Percentiles rank a stretch among this genome's conserved stretches.
These are phyloP conservation scores for Xylaria venustula DNA, from an alignment of 495 filamentous ascomycete genomes.

Conservation along the genomic window DNA sequence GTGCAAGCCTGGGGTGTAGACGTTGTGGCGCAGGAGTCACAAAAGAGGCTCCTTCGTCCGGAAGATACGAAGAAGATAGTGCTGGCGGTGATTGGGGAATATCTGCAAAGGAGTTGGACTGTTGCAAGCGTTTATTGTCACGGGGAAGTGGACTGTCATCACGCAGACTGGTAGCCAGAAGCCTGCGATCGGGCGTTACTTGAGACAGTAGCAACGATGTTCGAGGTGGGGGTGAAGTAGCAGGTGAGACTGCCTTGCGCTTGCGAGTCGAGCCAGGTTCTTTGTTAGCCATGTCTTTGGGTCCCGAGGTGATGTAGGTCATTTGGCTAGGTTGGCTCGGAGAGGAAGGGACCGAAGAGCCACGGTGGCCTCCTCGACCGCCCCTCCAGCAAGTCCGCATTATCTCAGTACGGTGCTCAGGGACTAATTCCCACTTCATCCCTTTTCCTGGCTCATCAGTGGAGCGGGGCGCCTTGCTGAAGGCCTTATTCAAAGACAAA, in stretches of 20 bases:
- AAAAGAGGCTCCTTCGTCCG: conserved; percentile 56
- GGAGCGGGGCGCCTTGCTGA: conserved; percentile 84
- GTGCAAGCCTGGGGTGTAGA: conserved; percentile 78
- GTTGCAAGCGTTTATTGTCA: conserved; percentile 39
- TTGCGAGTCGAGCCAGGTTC: conserved; percentile 44
- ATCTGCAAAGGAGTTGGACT: conserved; percentile 53
- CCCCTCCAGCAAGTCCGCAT: conserved; percentile 45
- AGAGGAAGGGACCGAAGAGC: conserved; percentile 57
- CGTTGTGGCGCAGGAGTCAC: conserved; percentile 84
- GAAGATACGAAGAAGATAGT: conserved; percentile 61
- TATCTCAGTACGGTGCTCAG: conserved; percentile 75
- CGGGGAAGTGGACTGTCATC: conserved; percentile 58
- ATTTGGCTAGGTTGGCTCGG: conserved; percentile 45
- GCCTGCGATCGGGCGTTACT: conserved; percentile 56
- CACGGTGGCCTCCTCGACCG: conserved; percentile 57
- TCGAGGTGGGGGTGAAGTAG: conserved; percentile 46
- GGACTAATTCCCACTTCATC: conserved; percentile 95
- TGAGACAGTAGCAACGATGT: conserved; percentile 48
- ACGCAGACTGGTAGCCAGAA: conserved; percentile 40
- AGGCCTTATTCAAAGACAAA: conserved; percentile 86
- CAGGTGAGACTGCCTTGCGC: conserved; percentile 48
- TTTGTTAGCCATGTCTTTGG: conserved; percentile 44
- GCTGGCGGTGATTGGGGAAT: conserved; percentile 66
- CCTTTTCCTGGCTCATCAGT: conserved; percentile 97
- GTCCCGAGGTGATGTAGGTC: conserved; percentile 48